Conservation (phyloP, 1,284 basidiomycete genomes). For the Austroboletus niveus region DNA sequence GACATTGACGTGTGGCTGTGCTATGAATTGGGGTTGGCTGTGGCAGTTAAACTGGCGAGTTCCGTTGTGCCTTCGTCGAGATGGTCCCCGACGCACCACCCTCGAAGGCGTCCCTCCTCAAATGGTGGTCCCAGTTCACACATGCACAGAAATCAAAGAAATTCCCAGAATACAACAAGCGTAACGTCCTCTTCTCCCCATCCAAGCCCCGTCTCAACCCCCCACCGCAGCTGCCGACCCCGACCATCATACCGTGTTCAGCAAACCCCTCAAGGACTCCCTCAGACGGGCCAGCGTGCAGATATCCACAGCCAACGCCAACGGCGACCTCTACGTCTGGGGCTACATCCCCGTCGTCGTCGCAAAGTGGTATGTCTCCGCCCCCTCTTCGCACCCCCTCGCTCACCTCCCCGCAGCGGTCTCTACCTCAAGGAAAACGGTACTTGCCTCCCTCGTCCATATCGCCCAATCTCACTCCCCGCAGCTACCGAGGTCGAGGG, state of each 20-base stretch:
- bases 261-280: slow-evolving; percentile 79
- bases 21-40: not conserved
- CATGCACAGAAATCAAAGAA: slow-evolving; percentile 58
- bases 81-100: slow-evolving; percentile 37
- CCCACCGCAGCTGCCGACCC: slow-evolving; percentile 24
- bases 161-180: slow-evolving; percentile 42
- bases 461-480: slow-evolving; percentile 4
- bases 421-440: slow-evolving; percentile 90
- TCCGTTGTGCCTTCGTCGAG: not conserved
- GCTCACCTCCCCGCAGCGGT: slow-evolving; percentile 50
- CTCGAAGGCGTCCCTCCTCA: slow-evolving; percentile 65
- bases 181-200: slow-evolving; percentile 24
- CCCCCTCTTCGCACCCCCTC: slow-evolving; percentile 5
- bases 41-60: not conserved
- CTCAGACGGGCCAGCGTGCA: slow-evolving; percentile 89
- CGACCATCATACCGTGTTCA: slow-evolving; percentile 70
- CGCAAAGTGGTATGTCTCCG: slow-evolving; percentile 82
- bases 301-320: slow-evolving; percentile 87
- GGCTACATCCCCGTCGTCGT: slow-evolving; percentile 96
- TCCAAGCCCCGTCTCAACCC: slow-evolving; percentile 8
- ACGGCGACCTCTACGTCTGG: slow-evolving; percentile 84
- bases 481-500: slow-evolving; percentile 93
- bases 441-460: slow-evolving; percentile 30
- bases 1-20: slow-evolving; percentile 17
- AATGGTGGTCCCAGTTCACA: slow-evolving; percentile 83